Conservation (phyloP, 345 rosid genomes). For the Acer campestre region DNA sequence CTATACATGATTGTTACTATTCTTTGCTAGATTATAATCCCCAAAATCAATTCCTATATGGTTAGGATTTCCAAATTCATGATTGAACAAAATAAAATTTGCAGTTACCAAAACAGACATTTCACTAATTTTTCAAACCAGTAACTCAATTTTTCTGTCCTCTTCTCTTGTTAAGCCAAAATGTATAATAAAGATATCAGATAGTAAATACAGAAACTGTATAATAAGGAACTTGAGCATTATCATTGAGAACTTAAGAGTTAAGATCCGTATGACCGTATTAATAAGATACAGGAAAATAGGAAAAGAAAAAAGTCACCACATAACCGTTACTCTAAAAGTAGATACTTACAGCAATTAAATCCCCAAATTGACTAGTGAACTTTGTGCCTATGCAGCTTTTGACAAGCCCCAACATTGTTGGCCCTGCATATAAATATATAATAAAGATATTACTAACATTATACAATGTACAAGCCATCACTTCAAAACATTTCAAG, state of each 20-base stretch:
- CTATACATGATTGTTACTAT: background rate
- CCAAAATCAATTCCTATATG: no score
- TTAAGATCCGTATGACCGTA: background rate
- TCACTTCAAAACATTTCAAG: background rate
- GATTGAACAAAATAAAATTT: no score
- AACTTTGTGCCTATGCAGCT: conserved; percentile 96
- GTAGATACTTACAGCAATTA: conserved; percentile 78
- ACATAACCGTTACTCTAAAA: background rate
- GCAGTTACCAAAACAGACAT: no score
- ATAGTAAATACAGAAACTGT: no score
- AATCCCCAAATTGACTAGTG: conserved; percentile 93
- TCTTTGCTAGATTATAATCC: no score
- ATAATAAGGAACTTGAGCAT: background rate
- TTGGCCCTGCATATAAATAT: conserved; percentile 51
- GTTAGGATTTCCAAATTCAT: no score
- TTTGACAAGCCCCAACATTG: conserved; percentile 77
- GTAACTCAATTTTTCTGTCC: no score
- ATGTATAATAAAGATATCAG: no score
- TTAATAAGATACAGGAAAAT: background rate
- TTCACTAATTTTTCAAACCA: no score
- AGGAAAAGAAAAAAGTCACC: background rate
- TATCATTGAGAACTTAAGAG: background rate
- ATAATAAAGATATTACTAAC: background rate
- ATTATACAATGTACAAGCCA: background rate
- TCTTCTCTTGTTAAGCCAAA: background rate